phyloP scores from a whole-genome alignment of 768 basidiomycete species.

The Candolleomyces eurysporus region DNA sequence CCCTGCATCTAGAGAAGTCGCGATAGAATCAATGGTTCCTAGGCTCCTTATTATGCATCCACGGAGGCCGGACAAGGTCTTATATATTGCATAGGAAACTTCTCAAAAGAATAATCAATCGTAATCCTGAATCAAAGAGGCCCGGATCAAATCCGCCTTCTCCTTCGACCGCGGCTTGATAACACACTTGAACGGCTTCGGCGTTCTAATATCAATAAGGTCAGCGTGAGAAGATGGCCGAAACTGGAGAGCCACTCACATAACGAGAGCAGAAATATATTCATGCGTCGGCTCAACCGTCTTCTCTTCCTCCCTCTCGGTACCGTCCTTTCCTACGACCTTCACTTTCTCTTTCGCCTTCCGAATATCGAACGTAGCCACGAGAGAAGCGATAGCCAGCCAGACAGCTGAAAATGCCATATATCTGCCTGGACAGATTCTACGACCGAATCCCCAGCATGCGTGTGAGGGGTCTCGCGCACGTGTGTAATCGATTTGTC shows the following conservation, averaged over 20 bases:
- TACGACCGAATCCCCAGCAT: slow-evolving; percentile 31
- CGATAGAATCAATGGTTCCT: no score
- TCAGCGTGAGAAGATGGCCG: not conserved
- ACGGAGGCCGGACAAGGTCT: no score
- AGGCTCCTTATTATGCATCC: no score
- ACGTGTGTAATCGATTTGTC: slow-evolving; percentile 18
- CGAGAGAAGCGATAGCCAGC: slow-evolving; percentile 21
- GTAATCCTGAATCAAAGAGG: no score
- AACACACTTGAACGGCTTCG: slow-evolving; percentile 12
- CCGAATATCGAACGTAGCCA: slow-evolving; percentile 21
- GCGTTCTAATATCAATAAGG: not conserved
- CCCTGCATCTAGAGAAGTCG: no score
- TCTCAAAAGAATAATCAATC: no score
- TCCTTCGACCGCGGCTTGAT: slow-evolving; percentile 9
- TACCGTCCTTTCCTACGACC: slow-evolving; percentile 2
- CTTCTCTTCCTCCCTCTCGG: slow-evolving; percentile 2
- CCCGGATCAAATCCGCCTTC: not conserved
- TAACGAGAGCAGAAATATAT: slow-evolving; percentile 15
- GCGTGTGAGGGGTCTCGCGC: slow-evolving; percentile 25
- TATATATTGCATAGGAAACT: no score
- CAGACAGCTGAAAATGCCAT: slow-evolving; percentile 24
- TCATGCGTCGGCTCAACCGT: slow-evolving; percentile 10
- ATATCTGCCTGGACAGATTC: slow-evolving; percentile 24
- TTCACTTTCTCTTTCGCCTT: slow-evolving; percentile 22
- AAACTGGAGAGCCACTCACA: slow-evolving; percentile 11